Percentiles rank a stretch among this genome's conserved stretches.
These are phyloP conservation scores for Gynandropsis gynandra DNA, from an alignment of 345 rosid genomes.

Conservation along the genomic window DNA sequence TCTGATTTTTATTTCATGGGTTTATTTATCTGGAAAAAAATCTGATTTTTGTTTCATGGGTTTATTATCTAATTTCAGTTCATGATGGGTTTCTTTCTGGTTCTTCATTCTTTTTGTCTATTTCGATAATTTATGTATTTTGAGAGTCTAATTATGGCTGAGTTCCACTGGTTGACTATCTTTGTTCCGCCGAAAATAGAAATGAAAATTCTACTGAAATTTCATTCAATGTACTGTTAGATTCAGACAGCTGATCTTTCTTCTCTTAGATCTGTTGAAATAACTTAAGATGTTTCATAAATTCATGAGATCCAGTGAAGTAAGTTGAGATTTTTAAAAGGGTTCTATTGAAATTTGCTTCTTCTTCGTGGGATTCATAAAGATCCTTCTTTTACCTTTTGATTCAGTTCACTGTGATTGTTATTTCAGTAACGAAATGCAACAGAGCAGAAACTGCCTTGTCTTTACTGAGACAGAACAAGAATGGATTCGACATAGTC, in stretches of 20 bases:
- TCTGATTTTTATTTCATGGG: neutral
- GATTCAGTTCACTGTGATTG: constrained; percentile 13
- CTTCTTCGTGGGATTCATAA: too few species aligned
- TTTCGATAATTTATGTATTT: constrained; percentile 2
- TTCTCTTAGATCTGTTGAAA: neutral
- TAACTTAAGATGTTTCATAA: too few species aligned
- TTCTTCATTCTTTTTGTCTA: constrained; percentile 12
- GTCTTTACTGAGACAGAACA: constrained; percentile 40
- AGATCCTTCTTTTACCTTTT: too few species aligned
- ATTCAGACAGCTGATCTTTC: constrained; percentile 1
- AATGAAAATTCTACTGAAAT: constrained; percentile 16
- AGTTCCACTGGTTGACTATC: constrained; percentile 14
- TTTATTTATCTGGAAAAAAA: neutral
- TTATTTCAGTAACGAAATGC: constrained; percentile 73
- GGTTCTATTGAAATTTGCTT: too few species aligned
- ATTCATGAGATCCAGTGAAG: too few species aligned
- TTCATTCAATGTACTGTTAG: constrained; percentile 14
- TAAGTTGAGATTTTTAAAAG: too few species aligned
- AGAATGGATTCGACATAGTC: constrained; percentile 57
- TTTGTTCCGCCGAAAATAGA: neutral
- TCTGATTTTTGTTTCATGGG: neutral
- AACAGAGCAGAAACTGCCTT: constrained; percentile 81
- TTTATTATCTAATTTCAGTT: constrained; percentile 16
- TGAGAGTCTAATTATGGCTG: constrained; percentile 4
- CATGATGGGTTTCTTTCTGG: neutral